These are phyloP conservation scores for Gossypium anomalum DNA, from an alignment of 345 rosid genomes.

Conservation along the genomic window DNA sequence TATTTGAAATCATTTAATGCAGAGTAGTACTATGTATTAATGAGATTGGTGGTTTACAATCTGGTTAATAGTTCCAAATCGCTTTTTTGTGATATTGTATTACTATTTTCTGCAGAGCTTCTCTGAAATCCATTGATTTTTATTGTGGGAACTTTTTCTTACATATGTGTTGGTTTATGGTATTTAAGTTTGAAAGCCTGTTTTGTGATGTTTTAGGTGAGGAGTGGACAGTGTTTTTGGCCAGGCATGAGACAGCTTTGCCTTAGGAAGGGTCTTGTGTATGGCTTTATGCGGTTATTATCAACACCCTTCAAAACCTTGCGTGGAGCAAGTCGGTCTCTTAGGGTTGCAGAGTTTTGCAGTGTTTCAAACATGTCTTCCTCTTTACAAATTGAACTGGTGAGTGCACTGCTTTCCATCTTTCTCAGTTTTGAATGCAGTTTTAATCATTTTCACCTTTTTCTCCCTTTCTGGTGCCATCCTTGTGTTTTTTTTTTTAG, in stretches of 20 bases:
- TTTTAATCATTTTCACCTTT: neutral
- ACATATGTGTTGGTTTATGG: neutral
- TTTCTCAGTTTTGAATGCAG: neutral
- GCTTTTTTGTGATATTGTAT: neutral
- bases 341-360: slow-evolving; percentile 82
- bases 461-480: neutral
- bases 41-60: neutral
- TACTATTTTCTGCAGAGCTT: slow-evolving; percentile 4
- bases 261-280: slow-evolving; percentile 77
- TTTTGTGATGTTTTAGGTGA: slow-evolving; percentile 39
- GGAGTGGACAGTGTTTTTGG: slow-evolving; percentile 67
- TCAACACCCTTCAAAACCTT: slow-evolving; percentile 80
- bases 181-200: slow-evolving; percentile 5
- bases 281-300: slow-evolving; percentile 68
- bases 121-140: neutral
- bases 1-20: neutral
- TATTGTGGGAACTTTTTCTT: neutral
- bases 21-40: neutral
- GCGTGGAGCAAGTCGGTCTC: slow-evolving; percentile 87
- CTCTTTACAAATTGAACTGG: slow-evolving; percentile 92
- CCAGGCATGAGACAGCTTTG: slow-evolving; percentile 80
- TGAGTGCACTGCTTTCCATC: slow-evolving; percentile 25
- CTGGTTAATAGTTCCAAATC: neutral
- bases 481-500: neutral
- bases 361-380: slow-evolving; percentile 72